Evolutionary conservation across 768 basidiomycete species (phyloP).

Genomic region (Paxillus ammoniavirescens): DNA sequence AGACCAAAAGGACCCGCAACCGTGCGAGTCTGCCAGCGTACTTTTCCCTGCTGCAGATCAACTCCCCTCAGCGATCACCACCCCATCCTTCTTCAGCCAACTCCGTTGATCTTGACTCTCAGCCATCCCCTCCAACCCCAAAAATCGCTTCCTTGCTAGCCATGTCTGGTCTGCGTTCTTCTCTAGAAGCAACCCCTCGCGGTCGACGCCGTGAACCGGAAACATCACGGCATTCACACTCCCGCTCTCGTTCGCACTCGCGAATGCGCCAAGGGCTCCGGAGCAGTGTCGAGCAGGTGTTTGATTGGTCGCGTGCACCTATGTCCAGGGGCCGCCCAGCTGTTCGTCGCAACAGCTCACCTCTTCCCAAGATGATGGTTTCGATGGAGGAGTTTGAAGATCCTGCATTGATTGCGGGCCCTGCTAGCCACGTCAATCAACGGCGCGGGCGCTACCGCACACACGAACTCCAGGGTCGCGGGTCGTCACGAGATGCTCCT

Average conservation of each 20-base stretch:
- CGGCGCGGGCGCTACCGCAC: constrained; percentile 54
- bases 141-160: constrained; percentile 39
- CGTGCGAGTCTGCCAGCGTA: constrained; percentile 74
- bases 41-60: constrained; percentile 68
- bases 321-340: constrained; percentile 44
- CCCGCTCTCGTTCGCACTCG: constrained; percentile 43
- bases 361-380: constrained; percentile 48
- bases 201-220: constrained; percentile 48
- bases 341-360: constrained; percentile 56
- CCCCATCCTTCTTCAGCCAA: constrained; percentile 43
- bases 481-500: constrained; percentile 46
- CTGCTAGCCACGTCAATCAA: constrained; percentile 23
- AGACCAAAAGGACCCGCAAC: constrained; percentile 55
- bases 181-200: constrained; percentile 46
- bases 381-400: constrained; percentile 35
- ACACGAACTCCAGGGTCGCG: constrained; percentile 50
- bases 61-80: constrained; percentile 39
- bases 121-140: constrained; percentile 61
- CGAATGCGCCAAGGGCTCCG: constrained; percentile 28
- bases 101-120: constrained; percentile 37
- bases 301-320: constrained; percentile 46
- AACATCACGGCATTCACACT: constrained; percentile 31
- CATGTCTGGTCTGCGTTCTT: constrained; percentile 34
- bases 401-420: constrained; percentile 23
- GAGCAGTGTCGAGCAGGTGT: constrained; percentile 42